Conservation (phyloP, 2,329 filamentous ascomycete species). For the Amylocarpus encephaloides region DNA sequence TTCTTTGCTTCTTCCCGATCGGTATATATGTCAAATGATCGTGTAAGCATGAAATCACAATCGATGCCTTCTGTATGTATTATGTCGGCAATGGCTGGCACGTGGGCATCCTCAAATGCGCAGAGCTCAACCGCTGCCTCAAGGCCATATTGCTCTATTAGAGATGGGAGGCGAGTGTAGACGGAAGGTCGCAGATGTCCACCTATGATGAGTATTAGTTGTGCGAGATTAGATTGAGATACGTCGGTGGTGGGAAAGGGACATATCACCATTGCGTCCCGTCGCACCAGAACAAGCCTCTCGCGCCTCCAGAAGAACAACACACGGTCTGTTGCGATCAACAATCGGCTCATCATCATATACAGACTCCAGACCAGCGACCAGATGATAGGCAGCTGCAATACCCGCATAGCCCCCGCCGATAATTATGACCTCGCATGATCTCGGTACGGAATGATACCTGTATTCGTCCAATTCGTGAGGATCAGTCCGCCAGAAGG, state of each 20-base stretch:
- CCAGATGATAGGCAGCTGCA: slow-evolving; percentile 13
- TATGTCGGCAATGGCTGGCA: slow-evolving; percentile 34
- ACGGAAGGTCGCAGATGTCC: slow-evolving; percentile 39
- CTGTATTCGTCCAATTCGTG: slow-evolving; percentile 16
- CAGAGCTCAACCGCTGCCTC: slow-evolving; percentile 35
- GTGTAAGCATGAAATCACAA: slow-evolving; percentile 37
- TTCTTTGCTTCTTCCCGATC: slow-evolving; percentile 27
- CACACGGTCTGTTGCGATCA: background rate
- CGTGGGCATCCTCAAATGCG: slow-evolving; percentile 36
- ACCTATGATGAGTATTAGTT: slow-evolving; percentile 12
- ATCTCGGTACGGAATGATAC: slow-evolving; percentile 13
- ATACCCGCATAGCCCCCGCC: slow-evolving; percentile 22
- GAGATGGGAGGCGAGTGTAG: slow-evolving; percentile 34
- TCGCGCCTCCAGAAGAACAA: slow-evolving; percentile 38
- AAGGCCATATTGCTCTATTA: slow-evolving; percentile 31
- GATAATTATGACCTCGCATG: slow-evolving; percentile 23
- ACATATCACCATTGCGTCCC: slow-evolving; percentile 35
- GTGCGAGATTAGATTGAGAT: too few relatives aligned
- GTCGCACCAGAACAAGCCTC: slow-evolving; percentile 34
- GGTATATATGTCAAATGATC: slow-evolving; percentile 34
- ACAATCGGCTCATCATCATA: too few relatives aligned
- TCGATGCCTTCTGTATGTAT: slow-evolving; percentile 37
- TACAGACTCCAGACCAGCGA: background rate
- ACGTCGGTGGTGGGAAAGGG: too few relatives aligned
- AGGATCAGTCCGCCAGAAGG: slow-evolving; percentile 17